phyloP scores from a whole-genome alignment of 2,329 filamentous ascomycete species.

The Fusarium redolens region DNA sequence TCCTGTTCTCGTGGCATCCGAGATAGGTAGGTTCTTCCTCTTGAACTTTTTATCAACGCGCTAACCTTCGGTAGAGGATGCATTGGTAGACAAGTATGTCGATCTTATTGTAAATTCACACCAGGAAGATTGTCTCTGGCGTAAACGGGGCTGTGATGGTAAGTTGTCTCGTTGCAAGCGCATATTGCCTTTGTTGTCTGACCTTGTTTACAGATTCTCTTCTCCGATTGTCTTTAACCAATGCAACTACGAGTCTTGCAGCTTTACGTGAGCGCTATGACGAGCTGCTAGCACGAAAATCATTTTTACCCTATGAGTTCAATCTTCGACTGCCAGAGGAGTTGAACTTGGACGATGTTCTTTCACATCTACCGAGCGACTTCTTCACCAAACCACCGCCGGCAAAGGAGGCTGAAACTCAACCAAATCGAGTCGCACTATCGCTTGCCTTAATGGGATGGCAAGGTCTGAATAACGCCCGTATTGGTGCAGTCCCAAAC shows the following conservation, averaged over 20 bases:
- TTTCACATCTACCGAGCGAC: constrained; percentile 62
- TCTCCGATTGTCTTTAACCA: constrained; percentile 71
- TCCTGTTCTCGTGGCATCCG: constrained; percentile 65
- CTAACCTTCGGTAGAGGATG: constrained; percentile 60
- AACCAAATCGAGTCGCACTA: constrained; percentile 71
- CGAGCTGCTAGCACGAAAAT: constrained; percentile 65
- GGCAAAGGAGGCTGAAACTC: constrained; percentile 39
- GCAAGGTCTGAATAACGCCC: constrained; percentile 70
- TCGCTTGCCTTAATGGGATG: constrained; percentile 79
- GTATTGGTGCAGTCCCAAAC: constrained; percentile 72
- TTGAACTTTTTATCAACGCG: neutral
- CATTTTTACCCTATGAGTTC: constrained; percentile 70
- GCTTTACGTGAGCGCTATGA: constrained; percentile 73
- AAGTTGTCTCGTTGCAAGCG: constrained; percentile 38
- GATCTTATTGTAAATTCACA: constrained; percentile 81
- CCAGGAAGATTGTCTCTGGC: constrained; percentile 86
- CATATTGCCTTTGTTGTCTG: constrained; percentile 38
- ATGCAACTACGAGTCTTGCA: constrained; percentile 67
- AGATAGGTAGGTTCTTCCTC: constrained; percentile 59
- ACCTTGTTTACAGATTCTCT: constrained; percentile 60
- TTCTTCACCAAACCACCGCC: constrained; percentile 64
- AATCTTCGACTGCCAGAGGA: constrained; percentile 68
- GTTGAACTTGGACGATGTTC: constrained; percentile 62
- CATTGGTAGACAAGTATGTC: constrained; percentile 80
- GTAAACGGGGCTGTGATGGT: constrained; percentile 88